Base-by-base conservation (phyloP, 2,329 filamentous ascomycete genomes). In the Cordyceps cateniannulata region DNA sequence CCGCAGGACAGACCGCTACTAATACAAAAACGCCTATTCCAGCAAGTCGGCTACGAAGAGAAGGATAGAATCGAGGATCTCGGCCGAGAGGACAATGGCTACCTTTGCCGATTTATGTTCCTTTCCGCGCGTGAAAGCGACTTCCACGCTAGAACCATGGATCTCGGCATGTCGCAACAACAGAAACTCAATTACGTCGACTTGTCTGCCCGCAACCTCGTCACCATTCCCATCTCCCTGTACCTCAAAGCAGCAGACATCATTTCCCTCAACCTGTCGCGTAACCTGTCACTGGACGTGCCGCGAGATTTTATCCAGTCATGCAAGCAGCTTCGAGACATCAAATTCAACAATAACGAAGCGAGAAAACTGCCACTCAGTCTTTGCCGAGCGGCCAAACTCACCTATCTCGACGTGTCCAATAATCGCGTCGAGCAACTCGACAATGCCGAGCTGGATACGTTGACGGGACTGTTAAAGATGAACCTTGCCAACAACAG, bases 251-350 rank as follows among this genome's bases (percentile, higher is more conserved):
- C 93, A 0, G 81, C 85, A 12, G 95, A 99, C 70, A 98, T 99
- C 66, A 93, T 96, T 60, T 96, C 92, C 0, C 82, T 99, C 44
- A 98, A 99, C 69, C 79, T 99, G 10, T 98, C 95, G 1, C 85
- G 91, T 42, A 99, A 99, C 67, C 77, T 98, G 49, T 95, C 92
- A 0, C 81, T 99, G 29, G 91, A 97, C 68, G 87, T 99, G 16
- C 95, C 95, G 0, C 91, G 92, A 69, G 95, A 99, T 73, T 99
- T 99, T 71, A 93, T 99, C 60, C 91, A 96, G 71, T 90, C 91
- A 29, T 99, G 95, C 75, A 86, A 88, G 66, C 92, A 93, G 69
- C 79, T 99, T 22, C 86, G 93, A 55, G 95, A 99, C 72, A 95
- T 99, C 79, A 96, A 96, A 70, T 99, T 89, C 74, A 92, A 90